Evolutionary conservation across 805 yeast species (phyloP).

Genomic region (Yarrowia bubula): DNA sequence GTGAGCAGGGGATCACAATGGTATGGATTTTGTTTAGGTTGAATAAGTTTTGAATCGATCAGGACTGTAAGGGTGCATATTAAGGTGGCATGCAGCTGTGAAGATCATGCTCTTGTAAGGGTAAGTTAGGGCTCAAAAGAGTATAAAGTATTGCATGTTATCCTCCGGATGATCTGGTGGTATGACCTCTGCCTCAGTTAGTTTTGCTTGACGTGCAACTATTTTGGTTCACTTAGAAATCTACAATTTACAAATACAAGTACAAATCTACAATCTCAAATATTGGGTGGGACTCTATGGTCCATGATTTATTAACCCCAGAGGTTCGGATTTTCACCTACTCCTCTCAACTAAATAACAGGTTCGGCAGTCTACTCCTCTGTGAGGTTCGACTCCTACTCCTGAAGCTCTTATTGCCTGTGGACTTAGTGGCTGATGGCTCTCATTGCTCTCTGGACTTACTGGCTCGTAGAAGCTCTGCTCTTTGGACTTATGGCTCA

Average conservation of each 20-base stretch:
- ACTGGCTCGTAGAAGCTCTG: not conserved
- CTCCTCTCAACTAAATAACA: constrained; percentile 1
- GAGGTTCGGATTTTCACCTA: constrained; percentile 6
- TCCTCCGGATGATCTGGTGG: too few species aligned
- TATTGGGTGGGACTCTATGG: not conserved
- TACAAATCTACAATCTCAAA: not conserved
- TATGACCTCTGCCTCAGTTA: too few species aligned
- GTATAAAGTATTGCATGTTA: too few species aligned
- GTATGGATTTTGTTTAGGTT: too few species aligned
- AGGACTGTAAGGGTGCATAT: too few species aligned
- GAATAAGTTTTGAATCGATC: too few species aligned
- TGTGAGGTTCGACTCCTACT: constrained; percentile 1
- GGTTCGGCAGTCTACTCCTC: constrained; percentile 2
- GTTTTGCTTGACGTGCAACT: too few species aligned
- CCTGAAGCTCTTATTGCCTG: not conserved
- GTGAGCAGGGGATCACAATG: too few species aligned
- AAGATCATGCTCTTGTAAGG: too few species aligned
- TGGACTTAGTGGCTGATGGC: not conserved
- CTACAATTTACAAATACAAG: not conserved
- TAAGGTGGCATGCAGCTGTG: too few species aligned
- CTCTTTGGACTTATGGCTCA: not conserved
- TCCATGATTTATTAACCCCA: not conserved
- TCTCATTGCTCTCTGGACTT: not conserved
- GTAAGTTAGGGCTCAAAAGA: too few species aligned
- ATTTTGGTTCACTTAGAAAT: too few species aligned